Percentiles rank a stretch among this genome's conserved stretches.
These are phyloP conservation scores for Lepidopterella palustris DNA, from an alignment of 495 filamentous ascomycete species.

Conservation along the genomic window DNA sequence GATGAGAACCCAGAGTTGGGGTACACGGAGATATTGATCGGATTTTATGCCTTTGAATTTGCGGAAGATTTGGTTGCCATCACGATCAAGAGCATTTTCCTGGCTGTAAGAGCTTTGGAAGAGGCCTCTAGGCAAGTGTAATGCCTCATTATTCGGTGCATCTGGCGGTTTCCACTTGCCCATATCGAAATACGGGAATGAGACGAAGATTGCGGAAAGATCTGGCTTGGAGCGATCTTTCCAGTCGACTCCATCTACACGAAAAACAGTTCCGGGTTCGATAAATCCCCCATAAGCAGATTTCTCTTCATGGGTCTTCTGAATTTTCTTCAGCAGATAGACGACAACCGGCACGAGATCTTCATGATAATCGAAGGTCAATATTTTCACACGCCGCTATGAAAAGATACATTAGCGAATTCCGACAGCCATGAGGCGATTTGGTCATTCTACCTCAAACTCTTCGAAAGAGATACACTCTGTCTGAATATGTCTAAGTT, in stretches of 20 bases:
- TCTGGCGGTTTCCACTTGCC: conserved; percentile 4
- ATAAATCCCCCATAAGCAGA: background rate
- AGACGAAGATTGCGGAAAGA: background rate
- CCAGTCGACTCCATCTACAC: background rate
- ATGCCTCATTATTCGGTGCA: background rate
- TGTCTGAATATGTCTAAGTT: background rate
- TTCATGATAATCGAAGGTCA: background rate
- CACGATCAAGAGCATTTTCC: background rate
- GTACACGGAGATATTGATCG: conserved; percentile 2
- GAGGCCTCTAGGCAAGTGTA: background rate
- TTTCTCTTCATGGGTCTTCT: background rate
- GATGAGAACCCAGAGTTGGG: conserved; percentile 2
- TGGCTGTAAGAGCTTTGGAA: background rate
- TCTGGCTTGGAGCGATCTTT: too few relatives aligned
- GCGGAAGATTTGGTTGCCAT: conserved; percentile 4
- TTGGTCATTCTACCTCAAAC: conserved; percentile 2
- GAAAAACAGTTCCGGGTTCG: background rate
- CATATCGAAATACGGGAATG: conserved; percentile 1
- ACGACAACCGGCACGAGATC: conserved; percentile 1
- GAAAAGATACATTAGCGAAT: background rate
- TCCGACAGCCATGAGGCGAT: background rate
- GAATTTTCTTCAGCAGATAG: background rate
- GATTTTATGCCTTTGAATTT: background rate
- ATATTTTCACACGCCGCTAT: background rate
- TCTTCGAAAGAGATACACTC: background rate